Conservation (phyloP, 1,284 basidiomycete species). For the Termitomyces sp. region DNA sequence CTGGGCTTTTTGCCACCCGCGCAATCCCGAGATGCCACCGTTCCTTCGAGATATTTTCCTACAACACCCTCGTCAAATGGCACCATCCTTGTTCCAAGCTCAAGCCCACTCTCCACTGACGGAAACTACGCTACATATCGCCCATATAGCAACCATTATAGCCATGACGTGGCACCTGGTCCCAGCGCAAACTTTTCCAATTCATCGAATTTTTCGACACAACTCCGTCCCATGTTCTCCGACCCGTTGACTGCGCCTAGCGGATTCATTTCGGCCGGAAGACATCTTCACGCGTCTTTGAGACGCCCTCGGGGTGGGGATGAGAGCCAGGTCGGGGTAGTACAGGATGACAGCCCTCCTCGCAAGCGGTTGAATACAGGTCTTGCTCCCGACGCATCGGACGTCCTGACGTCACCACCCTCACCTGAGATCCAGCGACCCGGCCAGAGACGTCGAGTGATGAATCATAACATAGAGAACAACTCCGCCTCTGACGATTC, state of each 20-base stretch:
- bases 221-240: slow-evolving; percentile 28
- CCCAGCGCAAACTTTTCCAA: slow-evolving; percentile 33
- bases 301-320: slow-evolving; percentile 34
- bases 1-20: slow-evolving; percentile 35
- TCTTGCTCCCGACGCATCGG: slow-evolving; percentile 35
- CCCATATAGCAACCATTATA: slow-evolving; percentile 28
- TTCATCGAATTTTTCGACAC: slow-evolving; percentile 37
- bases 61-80: slow-evolving; percentile 35
- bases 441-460: slow-evolving; percentile 44
- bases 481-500: slow-evolving; percentile 64
- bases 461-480: slow-evolving; percentile 31
- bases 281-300: slow-evolving; percentile 44
- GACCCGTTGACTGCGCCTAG: slow-evolving; percentile 62
- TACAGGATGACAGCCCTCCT: slow-evolving; percentile 55
- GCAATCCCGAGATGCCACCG: slow-evolving; percentile 39
- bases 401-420: slow-evolving; percentile 40
- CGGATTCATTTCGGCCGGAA: slow-evolving; percentile 46
- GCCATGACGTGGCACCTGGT: slow-evolving; percentile 41
- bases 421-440: slow-evolving; percentile 55
- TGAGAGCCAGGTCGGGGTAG: slow-evolving; percentile 33
- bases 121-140: slow-evolving; percentile 32
- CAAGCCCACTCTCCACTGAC: slow-evolving; percentile 54
- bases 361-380: slow-evolving; percentile 63
- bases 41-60: slow-evolving; percentile 38
- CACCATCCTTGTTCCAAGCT: slow-evolving; percentile 67